Evolutionary conservation across 2,329 filamentous ascomycete genomes (phyloP), one percentile per base, ranked within the genome.

Genomic region (Epichloe aotearoae): DNA sequence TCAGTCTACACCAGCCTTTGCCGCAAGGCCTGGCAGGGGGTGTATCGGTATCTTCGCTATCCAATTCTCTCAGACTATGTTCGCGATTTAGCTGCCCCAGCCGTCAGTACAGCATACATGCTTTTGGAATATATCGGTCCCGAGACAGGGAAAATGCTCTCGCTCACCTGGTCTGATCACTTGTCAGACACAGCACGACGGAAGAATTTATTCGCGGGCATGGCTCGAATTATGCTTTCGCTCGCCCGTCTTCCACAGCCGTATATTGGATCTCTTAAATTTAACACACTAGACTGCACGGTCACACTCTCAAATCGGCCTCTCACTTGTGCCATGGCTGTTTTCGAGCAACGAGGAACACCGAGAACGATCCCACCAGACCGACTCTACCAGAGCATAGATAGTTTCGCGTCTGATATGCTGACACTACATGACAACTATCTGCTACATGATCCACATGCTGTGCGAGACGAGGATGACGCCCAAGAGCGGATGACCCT

Each of bases 281-380:
- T 60, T 39, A 50, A 59, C 36, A 41, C 53, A 19, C 26, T 37
- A 4, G 57, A 60, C 46, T 60, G 62, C 37, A 64, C 61, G 19
- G 57, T 68, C 12, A 47, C 59, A 15, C 56, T 67, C 45, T 57
- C 60, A 40, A 67, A 59, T 38, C 55, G 57, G 14, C 54, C 52
- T 5, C 40, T 60, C 3, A 54, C 54, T 14, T 56, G 52, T 34
- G 30, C 53, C 5, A 51, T 56, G 38, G 45, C 47, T n/a, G 53
- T 59, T n/a, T 50, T 60, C 33, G 56, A 68, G 53, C 66, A 66
- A 54, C 56, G 63, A 38, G 62, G 62, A 34, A 60, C 62, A 10
- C 61, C 56, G 23, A 59, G 64, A 52, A 59, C 53, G 12, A 68
- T 69, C 23, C 53, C 54, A 47, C 60, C 47, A 40, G 54, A 58